These are phyloP conservation scores for Bipolaris oryzae DNA, from an alignment of 2,329 filamentous ascomycete species.

Conservation along the genomic window DNA sequence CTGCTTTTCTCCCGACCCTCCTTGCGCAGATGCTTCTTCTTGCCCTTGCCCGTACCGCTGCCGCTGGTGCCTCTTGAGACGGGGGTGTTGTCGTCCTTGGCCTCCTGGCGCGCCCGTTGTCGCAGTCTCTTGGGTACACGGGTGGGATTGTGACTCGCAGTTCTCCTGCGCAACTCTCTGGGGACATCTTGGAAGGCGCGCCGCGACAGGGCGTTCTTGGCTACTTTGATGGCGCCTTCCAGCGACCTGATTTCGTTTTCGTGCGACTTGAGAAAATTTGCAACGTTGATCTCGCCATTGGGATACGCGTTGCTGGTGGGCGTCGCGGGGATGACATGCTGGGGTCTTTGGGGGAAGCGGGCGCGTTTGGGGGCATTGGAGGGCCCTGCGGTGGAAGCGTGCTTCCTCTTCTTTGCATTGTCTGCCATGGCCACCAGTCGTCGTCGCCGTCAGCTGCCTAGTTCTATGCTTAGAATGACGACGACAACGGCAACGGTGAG, in stretches of 20 bases:
- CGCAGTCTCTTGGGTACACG: constrained; percentile 80
- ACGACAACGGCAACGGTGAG: constrained; percentile 17
- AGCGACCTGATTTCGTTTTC: constrained; percentile 89
- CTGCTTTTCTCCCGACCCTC: constrained; percentile 77
- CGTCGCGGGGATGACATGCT: constrained; percentile 38
- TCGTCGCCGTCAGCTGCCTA: constrained; percentile 4
- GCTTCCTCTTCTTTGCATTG: constrained; percentile 33
- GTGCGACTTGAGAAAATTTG: constrained; percentile 81
- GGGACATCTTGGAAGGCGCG: constrained; percentile 93
- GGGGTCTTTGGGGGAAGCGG: constrained; percentile 34
- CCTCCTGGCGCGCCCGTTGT: constrained; percentile 71
- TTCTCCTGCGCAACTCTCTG: constrained; percentile 79
- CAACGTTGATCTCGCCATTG: constrained; percentile 81
- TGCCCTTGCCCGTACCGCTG: constrained; percentile 58
- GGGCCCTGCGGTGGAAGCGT: constrained; percentile 16
- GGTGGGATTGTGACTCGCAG: constrained; percentile 94
- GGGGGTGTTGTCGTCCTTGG: constrained; percentile 90
- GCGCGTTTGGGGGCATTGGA: constrained; percentile 26
- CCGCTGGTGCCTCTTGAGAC: constrained; percentile 70
- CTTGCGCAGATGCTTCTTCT: constrained; percentile 63
- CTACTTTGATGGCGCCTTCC: constrained; percentile 78
- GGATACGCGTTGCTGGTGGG: constrained; percentile 59
- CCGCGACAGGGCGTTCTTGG: constrained; percentile 67
- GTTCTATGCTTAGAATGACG: constrained; percentile 12
- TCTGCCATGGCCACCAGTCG: constrained; percentile 26